Base-by-base conservation (phyloP, 2,329 filamentous ascomycete species). In the Aspergillus udagawae region DNA sequence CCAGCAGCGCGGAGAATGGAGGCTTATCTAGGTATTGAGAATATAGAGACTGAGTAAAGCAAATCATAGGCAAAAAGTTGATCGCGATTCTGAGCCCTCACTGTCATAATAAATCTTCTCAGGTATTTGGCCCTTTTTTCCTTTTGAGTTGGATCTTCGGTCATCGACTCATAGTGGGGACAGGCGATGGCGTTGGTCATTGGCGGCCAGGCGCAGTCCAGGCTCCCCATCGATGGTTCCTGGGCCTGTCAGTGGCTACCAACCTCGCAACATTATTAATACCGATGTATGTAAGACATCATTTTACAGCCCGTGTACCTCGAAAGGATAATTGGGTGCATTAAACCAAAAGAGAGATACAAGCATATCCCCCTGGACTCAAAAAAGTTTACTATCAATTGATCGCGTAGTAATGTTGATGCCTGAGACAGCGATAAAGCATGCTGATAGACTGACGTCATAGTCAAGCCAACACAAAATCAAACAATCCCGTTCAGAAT, bases 91-190 rank as follows among this genome's bases (percentile, higher is more conserved):
- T 25, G 20, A 41, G 29, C 32, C 38, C 20, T 21, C 21, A 25
- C 10, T 25, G n/a, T 8, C 21, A 23, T 41, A 23, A 23, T 41
- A 41, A n/a, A n/a, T 41, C 20, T 47, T 17, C 23, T 8, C 27
- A 7, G 14, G 14, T 7, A 17, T 47, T 25, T 12, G 8, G n/a
- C 10, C n/a, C n/a, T 12, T 23, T 45, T 20, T 23, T 42, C 14
- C 21, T 9, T 45, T 5, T 23, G 20, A 45, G 20, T 45, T 45
- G 51, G 54, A 56, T 54, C 59, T 51, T 57, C 57, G 54, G 61
- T 56, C 56, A 49, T 60, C 60, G 60, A 64, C 60, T 64, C 62
- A 61, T 61, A 58, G 57, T 59, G 57, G 57, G 44, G 60, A 29
- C n/a, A 45, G 23, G 21, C 32, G 49, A 23, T 29, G 20, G 7